Conservation (phyloP, 306 rosid genomes). For the Vachellia pachyceras region DNA sequence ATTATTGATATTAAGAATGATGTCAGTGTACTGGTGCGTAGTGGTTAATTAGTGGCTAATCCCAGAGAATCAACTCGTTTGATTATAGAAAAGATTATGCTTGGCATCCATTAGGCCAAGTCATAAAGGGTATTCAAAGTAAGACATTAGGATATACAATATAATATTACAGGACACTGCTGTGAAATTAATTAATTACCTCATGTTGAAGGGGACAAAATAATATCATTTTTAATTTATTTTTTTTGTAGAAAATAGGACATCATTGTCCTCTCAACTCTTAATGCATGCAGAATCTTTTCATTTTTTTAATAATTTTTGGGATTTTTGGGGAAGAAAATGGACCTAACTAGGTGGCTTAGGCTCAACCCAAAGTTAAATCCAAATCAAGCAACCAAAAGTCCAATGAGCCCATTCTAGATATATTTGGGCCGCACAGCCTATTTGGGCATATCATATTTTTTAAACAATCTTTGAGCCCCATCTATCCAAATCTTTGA, state of each 20-base stretch:
- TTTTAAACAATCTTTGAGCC: no score
- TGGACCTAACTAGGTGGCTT: no score
- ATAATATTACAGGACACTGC: background rate
- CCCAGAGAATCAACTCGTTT: background rate
- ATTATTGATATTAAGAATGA: background rate
- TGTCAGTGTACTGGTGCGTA: background rate
- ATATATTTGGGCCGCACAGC: background rate
- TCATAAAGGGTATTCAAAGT: background rate
- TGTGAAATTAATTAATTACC: background rate
- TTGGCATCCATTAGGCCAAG: background rate
- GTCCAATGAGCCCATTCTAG: background rate
- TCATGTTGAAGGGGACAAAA: background rate
- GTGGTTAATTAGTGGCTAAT: slow-evolving; percentile 12
- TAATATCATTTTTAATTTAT: background rate
- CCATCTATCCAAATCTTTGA: no score
- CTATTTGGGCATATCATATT: background rate
- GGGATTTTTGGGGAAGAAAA: background rate
- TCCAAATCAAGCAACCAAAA: background rate
- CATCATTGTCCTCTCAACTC: background rate
- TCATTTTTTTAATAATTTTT: background rate
- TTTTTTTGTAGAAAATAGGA: background rate
- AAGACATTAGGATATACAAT: background rate
- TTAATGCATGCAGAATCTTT: background rate
- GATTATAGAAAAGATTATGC: background rate
- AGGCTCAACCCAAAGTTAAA: background rate